phyloP scores from a whole-genome alignment of 768 basidiomycete species.

The Leccinellum albellum region DNA sequence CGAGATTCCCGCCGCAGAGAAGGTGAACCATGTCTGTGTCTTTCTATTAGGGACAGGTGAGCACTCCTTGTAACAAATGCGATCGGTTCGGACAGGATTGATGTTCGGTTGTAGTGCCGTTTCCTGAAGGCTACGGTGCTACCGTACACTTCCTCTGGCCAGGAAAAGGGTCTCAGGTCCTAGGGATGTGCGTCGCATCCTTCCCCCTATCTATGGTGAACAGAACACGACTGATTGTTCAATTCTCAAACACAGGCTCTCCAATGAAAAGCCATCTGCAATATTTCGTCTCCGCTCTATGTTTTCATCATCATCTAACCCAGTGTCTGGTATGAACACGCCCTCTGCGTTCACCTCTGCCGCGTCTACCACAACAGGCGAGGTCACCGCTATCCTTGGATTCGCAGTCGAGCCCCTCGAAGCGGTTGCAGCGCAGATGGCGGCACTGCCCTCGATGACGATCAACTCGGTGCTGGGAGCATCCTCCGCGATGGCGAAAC shows the following conservation, averaged over 20 bases:
- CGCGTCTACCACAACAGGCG: constrained; percentile 33
- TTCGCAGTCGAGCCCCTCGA: constrained; percentile 74
- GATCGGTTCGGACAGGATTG: background rate
- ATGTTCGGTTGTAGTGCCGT: constrained; percentile 48
- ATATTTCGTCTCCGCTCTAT: constrained; percentile 79
- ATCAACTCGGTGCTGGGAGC: constrained; percentile 24
- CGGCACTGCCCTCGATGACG: constrained; percentile 35
- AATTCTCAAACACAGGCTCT: constrained; percentile 50
- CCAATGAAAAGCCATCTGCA: constrained; percentile 86
- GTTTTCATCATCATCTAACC: constrained; percentile 40
- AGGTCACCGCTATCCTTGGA: constrained; percentile 72
- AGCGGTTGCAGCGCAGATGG: constrained; percentile 57
- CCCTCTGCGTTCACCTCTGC: constrained; percentile 31
- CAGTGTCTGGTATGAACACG: constrained; percentile 29
- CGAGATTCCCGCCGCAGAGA: constrained; percentile 63
- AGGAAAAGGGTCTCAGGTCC: constrained; percentile 78
- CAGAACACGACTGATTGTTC: background rate
- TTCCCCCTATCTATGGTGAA: background rate
- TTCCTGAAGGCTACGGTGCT: constrained; percentile 80
- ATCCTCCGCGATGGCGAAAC: constrained; percentile 11
- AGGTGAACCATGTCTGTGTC: constrained; percentile 83
- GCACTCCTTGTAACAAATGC: constrained; percentile 17
- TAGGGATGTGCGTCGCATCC: constrained; percentile 64
- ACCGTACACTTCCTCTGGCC: constrained; percentile 87
- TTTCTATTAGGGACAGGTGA: constrained; percentile 76